Base-by-base conservation (phyloP, 805 yeast genomes). In the Monosporozyma siamensis region DNA sequence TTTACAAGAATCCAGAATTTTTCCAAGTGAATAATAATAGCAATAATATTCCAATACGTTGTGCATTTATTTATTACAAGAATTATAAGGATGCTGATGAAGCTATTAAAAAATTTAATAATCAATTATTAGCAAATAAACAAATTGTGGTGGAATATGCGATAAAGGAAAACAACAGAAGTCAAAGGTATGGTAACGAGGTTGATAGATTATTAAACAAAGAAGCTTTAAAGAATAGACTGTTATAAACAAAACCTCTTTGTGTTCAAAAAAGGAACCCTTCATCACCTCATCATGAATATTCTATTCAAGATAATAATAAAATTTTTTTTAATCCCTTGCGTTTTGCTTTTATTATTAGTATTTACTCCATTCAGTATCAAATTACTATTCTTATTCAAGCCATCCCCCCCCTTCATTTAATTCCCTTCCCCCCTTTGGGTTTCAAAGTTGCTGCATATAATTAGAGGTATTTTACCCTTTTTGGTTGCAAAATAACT, bases 151-250 rank as follows among this genome's bases (percentile, higher is more conserved):
- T 89, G 2, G 74, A 74, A 25, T 88, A 87, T 56, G 92, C 95
- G 0, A 77, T 70, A 54, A 86, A 84, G 60, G 77, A 75, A 43
- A 41, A 72, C 69, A 72, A 44, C 56, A 72, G 45, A 9, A 51
- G 49, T 8, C 76, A 76, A 15, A 70, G 73, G 38, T 94, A 85
- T 52, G 96, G 96, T n/a, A 89, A 82, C 51, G 72, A 70, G 30
- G 76, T 78, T 0, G 96, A 89, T 57, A 69, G 96, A 51, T 48
- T 72, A 41, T 68, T 88, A 42, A 89, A 90, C 9, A 68, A 66
- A 29, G 78, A 74, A 51, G 88, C 87, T 2, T 68, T 69, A 52
- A 64, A 64, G 50, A 66, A 74, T 50, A 63, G 64, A 30, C 20
- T 55, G 26, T 27, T 58, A 23, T 41, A 25, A 40, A 20, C 3